Evolutionary conservation across 2,329 filamentous ascomycete genomes (phyloP).

Genomic region (Trichothecium sympodiale): DNA sequence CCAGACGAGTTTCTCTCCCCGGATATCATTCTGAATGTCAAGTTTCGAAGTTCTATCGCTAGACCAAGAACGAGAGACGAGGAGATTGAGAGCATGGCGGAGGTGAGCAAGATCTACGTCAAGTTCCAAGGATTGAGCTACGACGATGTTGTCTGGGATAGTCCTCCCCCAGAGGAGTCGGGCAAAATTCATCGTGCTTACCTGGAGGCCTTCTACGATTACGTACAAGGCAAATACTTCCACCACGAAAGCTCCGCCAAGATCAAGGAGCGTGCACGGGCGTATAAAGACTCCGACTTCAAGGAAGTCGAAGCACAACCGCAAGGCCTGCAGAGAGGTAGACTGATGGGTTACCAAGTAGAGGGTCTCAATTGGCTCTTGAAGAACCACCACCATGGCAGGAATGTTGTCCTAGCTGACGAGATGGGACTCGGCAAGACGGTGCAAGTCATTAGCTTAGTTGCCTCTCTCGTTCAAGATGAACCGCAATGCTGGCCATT

Average conservation of each 20-base stretch:
- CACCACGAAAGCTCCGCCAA: constrained; percentile 38
- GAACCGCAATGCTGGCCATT: constrained; percentile 75
- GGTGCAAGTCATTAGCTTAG: constrained; percentile 77
- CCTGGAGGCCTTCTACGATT: constrained; percentile 73
- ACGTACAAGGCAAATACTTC: constrained; percentile 69
- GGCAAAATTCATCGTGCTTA: constrained; percentile 63
- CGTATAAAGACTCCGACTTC: constrained; percentile 58
- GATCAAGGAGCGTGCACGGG: constrained; percentile 57
- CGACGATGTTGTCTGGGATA: constrained; percentile 85
- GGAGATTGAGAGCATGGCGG: constrained; percentile 59
- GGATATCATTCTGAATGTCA: constrained; percentile 81
- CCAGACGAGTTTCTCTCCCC: constrained; percentile 76
- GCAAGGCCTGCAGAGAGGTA: constrained; percentile 58
- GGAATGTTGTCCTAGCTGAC: constrained; percentile 86
- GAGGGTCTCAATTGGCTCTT: constrained; percentile 94
- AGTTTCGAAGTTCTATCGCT: constrained; percentile 47
- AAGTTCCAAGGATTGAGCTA: constrained; percentile 92
- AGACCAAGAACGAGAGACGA: constrained; percentile 18
- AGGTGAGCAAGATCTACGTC: constrained; percentile 65
- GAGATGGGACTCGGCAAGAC: constrained; percentile 99
- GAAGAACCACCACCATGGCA: constrained; percentile 71
- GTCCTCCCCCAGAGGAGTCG: constrained; percentile 57
- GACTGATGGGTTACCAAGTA: constrained; percentile 87
- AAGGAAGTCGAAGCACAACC: constrained; percentile 63
- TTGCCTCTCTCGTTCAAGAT: constrained; percentile 61